phyloP scores from a whole-genome alignment of 2,329 filamentous ascomycete species.

The Thermothelomyces thermophilus region DNA sequence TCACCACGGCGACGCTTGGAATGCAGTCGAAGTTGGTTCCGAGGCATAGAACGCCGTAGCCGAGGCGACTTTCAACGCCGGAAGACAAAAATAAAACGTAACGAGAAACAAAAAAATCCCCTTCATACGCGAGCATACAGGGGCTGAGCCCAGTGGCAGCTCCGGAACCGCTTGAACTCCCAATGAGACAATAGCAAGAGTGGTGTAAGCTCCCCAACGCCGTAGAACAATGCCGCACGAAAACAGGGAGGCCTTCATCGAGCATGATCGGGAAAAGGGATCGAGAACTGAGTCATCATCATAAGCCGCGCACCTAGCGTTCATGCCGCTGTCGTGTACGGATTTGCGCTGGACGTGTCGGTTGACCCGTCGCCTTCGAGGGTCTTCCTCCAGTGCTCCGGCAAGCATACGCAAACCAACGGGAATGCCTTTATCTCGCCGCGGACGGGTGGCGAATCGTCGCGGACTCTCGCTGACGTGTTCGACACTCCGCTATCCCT shows the following conservation, averaged over 20 bases:
- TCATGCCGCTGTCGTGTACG: slow-evolving; percentile 25
- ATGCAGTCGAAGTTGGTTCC: too few species aligned
- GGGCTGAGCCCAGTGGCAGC: neutral
- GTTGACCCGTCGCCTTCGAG: slow-evolving; percentile 81
- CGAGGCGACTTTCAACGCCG: neutral
- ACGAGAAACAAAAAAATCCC: too few species aligned
- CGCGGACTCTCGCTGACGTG: slow-evolving; percentile 55
- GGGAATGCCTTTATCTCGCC: slow-evolving; percentile 98
- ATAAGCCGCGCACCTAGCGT: slow-evolving; percentile 20
- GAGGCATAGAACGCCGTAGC: too few species aligned
- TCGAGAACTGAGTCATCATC: slow-evolving; percentile 24
- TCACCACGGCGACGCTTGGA: too few species aligned
- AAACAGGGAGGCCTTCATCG: slow-evolving; percentile 26
- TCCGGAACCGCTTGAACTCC: slow-evolving; percentile 14
- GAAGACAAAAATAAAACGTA: too few species aligned
- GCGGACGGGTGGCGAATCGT: slow-evolving; percentile 55
- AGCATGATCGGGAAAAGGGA: slow-evolving; percentile 28
- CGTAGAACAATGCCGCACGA: slow-evolving; percentile 26
- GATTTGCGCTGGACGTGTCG: slow-evolving; percentile 47
- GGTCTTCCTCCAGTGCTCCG: slow-evolving; percentile 93
- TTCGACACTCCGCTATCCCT: slow-evolving; percentile 92
- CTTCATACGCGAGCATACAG: neutral
- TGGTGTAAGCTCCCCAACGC: slow-evolving; percentile 26
- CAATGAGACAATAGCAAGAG: slow-evolving; percentile 20
- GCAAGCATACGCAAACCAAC: slow-evolving; percentile 89